Evolutionary conservation across 441 rosid species (phyloP).

Genomic region (Iberis amara): DNA sequence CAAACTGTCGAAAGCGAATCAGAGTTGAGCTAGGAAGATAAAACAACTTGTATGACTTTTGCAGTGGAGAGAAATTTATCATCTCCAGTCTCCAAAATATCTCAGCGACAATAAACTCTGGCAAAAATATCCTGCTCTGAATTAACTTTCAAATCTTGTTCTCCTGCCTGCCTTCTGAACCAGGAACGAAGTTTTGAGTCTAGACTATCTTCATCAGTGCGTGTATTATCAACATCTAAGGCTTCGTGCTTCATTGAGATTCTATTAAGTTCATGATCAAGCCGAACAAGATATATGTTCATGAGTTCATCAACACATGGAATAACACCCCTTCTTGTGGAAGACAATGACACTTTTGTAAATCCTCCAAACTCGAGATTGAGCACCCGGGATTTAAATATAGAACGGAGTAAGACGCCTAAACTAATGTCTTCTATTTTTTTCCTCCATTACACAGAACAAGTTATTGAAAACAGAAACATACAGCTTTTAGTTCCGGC

Average conservation of each 20-base stretch:
- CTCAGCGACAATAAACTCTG: conserved; percentile 65
- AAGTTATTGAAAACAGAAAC: conserved; percentile 44
- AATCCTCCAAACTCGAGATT: conserved; percentile 87
- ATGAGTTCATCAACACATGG: conserved; percentile 73
- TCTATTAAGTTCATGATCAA: conserved; percentile 66
- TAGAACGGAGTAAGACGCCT: conserved; percentile 42
- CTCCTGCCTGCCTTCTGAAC: conserved; percentile 78
- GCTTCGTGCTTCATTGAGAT: conserved; percentile 81
- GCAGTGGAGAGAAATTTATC: conserved; percentile 18
- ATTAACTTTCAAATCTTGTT: conserved; percentile 26
- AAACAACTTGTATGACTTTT: conserved; percentile 17
- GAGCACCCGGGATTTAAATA: conserved; percentile 66
- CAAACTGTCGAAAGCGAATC: conserved; percentile 20
- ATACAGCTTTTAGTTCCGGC: conserved; percentile 49
- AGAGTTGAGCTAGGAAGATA: conserved; percentile 1
- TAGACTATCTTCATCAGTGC: conserved; percentile 25
- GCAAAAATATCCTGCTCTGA: conserved; percentile 31
- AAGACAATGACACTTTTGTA: conserved; percentile 89
- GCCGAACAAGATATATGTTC: conserved; percentile 72
- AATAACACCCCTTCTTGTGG: conserved; percentile 90
- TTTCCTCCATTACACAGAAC: conserved; percentile 63
- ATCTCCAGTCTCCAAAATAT: conserved; percentile 77
- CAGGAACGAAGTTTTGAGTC: conserved; percentile 70
- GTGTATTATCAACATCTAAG: conserved; percentile 35
- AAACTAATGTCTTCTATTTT: conserved; percentile 46